A percentile compares a stretch with the other conserved stretches of the same genome.
Evolutionary conservation across 805 yeast species (phyloP).

Genomic region (Dipodascopsis uninucleata): DNA sequence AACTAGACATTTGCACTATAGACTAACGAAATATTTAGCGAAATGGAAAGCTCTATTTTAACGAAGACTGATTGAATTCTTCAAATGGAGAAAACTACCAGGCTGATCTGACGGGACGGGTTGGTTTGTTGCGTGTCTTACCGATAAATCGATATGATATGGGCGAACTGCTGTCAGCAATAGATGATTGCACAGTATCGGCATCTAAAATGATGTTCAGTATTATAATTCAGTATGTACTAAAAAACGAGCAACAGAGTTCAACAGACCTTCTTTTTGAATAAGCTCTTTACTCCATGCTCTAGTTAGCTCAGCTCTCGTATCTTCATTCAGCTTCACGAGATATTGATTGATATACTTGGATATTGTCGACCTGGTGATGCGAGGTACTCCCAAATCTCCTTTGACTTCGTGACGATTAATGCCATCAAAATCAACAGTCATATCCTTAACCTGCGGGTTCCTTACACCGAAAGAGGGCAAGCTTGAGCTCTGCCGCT

Average conservation of each 20-base stretch:
- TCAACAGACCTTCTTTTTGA: conserved; percentile 9
- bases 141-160: conserved; percentile 6
- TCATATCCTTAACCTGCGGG: conserved; percentile 2
- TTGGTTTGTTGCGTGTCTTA: neutral
- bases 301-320: conserved; percentile 6
- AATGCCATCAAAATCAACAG: neutral
- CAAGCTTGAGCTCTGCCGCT: neutral
- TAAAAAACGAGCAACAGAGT: neutral
- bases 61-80: neutral
- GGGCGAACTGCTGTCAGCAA: conserved; percentile 17
- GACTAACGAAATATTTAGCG: neutral
- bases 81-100: conserved; percentile 6
- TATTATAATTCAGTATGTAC: neutral
- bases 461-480: neutral
- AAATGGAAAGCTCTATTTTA: no score
- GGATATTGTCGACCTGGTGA: neutral
- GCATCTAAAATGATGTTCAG: neutral
- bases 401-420: neutral
- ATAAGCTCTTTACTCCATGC: conserved; percentile 18
- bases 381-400: neutral
- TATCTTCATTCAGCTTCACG: neutral
- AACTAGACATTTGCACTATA: neutral
- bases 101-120: conserved; percentile 6
- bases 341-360: neutral
- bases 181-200: conserved; percentile 8